These are phyloP conservation scores for Backusella sp. DNA, from an alignment of 192 early-diverging fungal genomes.

Conservation along the genomic window DNA sequence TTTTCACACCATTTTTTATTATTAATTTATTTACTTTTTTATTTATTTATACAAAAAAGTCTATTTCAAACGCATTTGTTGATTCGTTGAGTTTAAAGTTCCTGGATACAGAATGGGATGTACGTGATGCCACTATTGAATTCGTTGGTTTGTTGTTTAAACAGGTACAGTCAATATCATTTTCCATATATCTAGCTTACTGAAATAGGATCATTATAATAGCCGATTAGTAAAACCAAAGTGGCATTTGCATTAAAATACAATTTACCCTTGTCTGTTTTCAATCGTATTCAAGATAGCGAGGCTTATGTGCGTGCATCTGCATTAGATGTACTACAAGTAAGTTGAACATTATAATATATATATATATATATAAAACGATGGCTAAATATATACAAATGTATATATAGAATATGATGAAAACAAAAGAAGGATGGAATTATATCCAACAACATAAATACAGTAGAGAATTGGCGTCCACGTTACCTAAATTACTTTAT, in stretches of 20 bases:
- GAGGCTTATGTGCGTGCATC: conserved; percentile 57
- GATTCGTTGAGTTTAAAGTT: conserved; percentile 38
- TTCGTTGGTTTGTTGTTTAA: conserved; percentile 51
- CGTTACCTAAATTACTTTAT: conserved; percentile 43
- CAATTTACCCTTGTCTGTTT: conserved; percentile 35
- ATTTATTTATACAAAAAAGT: conserved; percentile 10
- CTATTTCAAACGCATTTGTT: conserved; percentile 24
- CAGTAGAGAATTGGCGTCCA: conserved; percentile 30
- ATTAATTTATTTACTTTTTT: neutral
- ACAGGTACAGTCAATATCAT: neutral
- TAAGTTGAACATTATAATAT: neutral
- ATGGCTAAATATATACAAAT: too few relatives aligned
- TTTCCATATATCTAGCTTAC: neutral
- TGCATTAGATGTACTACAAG: conserved; percentile 42
- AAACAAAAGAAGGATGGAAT: conserved; percentile 45
- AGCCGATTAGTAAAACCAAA: conserved; percentile 1
- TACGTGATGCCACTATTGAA: conserved; percentile 49
- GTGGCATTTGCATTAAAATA: conserved; percentile 43
- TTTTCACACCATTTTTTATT: neutral
- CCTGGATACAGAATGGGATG: conserved; percentile 50
- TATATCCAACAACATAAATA: conserved; percentile 40
- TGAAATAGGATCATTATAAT: neutral
- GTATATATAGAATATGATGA: conserved; percentile 36
- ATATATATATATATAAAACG: too few relatives aligned
- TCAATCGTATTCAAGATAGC: conserved; percentile 43